Percentiles rank a stretch among this genome's conserved stretches.
phyloP scores from a whole-genome alignment of 2,329 filamentous ascomycete genomes.

The Colletotrichum australisinense region DNA sequence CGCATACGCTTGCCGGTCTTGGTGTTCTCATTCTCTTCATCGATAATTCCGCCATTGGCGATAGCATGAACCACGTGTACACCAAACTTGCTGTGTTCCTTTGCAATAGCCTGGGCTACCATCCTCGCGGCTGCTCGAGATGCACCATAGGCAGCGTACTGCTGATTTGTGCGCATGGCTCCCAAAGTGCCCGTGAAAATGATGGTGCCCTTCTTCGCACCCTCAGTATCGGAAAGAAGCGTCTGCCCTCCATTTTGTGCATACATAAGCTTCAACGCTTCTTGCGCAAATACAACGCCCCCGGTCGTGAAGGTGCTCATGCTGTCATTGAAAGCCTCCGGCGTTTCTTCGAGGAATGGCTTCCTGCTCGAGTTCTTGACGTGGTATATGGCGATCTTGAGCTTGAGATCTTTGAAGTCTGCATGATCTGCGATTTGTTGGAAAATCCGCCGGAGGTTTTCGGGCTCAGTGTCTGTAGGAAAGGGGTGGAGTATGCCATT shows the following conservation, averaged over 20 bases:
- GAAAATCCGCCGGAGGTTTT: constrained; percentile 60
- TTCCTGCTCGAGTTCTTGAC: constrained; percentile 67
- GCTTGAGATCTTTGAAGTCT: constrained; percentile 60
- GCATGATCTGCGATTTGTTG: constrained; percentile 58
- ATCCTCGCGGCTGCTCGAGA: constrained; percentile 63
- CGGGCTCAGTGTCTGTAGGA: constrained; percentile 60
- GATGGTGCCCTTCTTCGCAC: constrained; percentile 65
- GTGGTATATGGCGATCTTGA: constrained; percentile 64
- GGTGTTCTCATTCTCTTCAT: constrained; percentile 60
- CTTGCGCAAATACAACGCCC: constrained; percentile 66
- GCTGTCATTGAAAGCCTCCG: constrained; percentile 58
- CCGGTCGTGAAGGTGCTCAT: constrained; percentile 65
- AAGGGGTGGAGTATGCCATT: constrained; percentile 62
- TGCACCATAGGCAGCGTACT: constrained; percentile 66
- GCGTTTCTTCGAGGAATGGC: constrained; percentile 65
- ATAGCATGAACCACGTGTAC: constrained; percentile 70
- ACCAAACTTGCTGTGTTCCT: constrained; percentile 67
- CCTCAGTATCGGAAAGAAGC: constrained; percentile 54
- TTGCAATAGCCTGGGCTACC: constrained; percentile 65
- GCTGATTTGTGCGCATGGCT: constrained; percentile 62
- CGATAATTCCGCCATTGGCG: constrained; percentile 64
- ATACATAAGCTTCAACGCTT: constrained; percentile 62
- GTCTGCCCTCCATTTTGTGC: constrained; percentile 60
- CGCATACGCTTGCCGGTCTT: constrained; percentile 65
- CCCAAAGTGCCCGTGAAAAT: constrained; percentile 69